These are phyloP conservation scores for Penicillium soppii DNA, from an alignment of 495 filamentous ascomycete species.

Conservation along the genomic window DNA sequence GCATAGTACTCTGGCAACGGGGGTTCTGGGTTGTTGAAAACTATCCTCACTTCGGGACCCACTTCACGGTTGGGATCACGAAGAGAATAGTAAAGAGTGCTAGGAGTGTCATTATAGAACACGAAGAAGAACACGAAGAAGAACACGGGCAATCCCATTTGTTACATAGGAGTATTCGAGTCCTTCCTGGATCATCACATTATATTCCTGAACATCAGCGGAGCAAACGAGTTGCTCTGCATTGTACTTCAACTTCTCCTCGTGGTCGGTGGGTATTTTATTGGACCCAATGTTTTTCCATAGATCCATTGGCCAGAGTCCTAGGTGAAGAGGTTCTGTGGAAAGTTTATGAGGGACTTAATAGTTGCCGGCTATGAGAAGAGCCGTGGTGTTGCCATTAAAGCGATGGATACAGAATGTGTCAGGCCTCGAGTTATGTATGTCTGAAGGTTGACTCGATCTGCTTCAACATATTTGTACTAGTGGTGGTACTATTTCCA, in stretches of 20 bases:
- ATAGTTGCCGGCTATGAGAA: constrained; percentile 31
- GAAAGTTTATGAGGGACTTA: constrained; percentile 40
- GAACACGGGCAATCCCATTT: constrained; percentile 26
- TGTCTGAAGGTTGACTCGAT: neutral
- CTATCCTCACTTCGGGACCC: constrained; percentile 5
- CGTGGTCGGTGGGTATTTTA: constrained; percentile 13
- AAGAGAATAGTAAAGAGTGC: constrained; percentile 38
- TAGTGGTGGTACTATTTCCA: too few relatives aligned
- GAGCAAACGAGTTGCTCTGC: constrained; percentile 18
- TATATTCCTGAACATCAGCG: constrained; percentile 24
- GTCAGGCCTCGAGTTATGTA: too few relatives aligned
- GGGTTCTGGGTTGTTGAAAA: constrained; percentile 11
- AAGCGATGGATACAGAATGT: constrained; percentile 24
- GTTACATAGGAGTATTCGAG: constrained; percentile 33
- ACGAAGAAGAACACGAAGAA: constrained; percentile 25
- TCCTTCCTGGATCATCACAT: constrained; percentile 34
- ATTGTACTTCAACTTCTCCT: constrained; percentile 26
- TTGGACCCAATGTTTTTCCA: constrained; percentile 19
- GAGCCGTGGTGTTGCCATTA: constrained; percentile 16
- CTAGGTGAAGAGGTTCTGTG: constrained; percentile 23
- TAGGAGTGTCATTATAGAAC: constrained; percentile 24
- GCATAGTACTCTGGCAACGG: constrained; percentile 23
- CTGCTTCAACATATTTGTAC: too few relatives aligned
- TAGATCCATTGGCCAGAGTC: constrained; percentile 26
- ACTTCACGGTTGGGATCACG: constrained; percentile 34